phyloP scores from a whole-genome alignment of 1,284 basidiomycete genomes.

The Sporisorium sorghi region DNA sequence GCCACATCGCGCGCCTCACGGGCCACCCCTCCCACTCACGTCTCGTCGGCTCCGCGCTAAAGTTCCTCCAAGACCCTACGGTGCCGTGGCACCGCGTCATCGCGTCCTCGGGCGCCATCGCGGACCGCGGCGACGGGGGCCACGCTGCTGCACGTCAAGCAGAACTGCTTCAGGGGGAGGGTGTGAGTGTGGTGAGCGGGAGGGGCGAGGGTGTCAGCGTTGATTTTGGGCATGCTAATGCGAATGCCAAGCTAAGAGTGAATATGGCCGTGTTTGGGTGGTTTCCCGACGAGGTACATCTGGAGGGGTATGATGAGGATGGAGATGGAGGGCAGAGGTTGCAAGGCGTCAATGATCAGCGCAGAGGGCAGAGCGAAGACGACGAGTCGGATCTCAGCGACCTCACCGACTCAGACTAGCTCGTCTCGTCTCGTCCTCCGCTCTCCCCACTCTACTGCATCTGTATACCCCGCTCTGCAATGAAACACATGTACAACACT shows the following conservation, averaged over 20 bases:
- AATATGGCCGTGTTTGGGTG: slow-evolving; percentile 44
- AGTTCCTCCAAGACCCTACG: slow-evolving; percentile 53
- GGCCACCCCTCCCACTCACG: slow-evolving; percentile 62
- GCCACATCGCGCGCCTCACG: slow-evolving; percentile 62
- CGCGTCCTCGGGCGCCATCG: slow-evolving; percentile 59
- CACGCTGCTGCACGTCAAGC: slow-evolving; percentile 60
- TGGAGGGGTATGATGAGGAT: slow-evolving; percentile 38
- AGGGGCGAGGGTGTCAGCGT: slow-evolving; percentile 41
- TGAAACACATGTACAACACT: background rate
- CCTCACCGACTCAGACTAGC: slow-evolving; percentile 13
- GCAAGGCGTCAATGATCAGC: slow-evolving; percentile 1
- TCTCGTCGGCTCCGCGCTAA: slow-evolving; percentile 63
- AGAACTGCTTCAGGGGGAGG: slow-evolving; percentile 48
- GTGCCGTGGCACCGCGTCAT: slow-evolving; percentile 67
- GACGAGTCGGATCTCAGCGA: slow-evolving; percentile 35
- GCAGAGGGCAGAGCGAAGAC: background rate
- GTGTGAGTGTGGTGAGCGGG: slow-evolving; percentile 52
- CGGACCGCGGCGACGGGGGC: slow-evolving; percentile 66
- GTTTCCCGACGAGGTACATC: slow-evolving; percentile 46
- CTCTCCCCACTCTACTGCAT: background rate
- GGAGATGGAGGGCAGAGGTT: slow-evolving; percentile 1
- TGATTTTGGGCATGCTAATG: slow-evolving; percentile 42
- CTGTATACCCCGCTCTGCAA: background rate
- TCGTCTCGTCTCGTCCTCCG: background rate
- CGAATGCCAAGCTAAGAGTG: slow-evolving; percentile 46